These are phyloP conservation scores for Pugionium cornutum DNA, from an alignment of 345 rosid genomes.

Conservation along the genomic window DNA sequence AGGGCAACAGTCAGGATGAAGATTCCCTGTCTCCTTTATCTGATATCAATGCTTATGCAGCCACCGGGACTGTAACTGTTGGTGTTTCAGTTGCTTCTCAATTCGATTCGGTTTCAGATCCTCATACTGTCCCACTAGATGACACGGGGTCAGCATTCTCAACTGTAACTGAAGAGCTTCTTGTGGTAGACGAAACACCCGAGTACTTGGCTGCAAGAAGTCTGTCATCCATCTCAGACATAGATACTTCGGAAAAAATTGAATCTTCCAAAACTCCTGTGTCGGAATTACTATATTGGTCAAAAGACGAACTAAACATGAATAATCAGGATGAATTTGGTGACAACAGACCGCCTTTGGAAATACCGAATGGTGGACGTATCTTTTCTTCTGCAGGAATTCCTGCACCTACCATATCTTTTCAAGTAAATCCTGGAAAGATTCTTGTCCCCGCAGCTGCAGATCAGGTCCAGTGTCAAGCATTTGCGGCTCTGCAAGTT, in stretches of 20 bases:
- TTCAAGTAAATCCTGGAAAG: constrained; percentile 70
- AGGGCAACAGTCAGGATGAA: constrained; percentile 33
- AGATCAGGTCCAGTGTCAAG: constrained; percentile 92
- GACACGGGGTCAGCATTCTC: constrained; percentile 33
- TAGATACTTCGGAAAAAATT: constrained; percentile 40
- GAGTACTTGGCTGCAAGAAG: constrained; percentile 38
- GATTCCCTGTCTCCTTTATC: constrained; percentile 40
- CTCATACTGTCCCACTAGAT: constrained; percentile 39
- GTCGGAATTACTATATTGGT: constrained; percentile 43
- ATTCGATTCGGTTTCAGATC: constrained; percentile 41
- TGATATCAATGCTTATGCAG: constrained; percentile 28
- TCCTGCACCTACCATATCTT: constrained; percentile 84
- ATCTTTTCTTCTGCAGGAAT: constrained; percentile 63
- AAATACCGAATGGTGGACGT: constrained; percentile 41
- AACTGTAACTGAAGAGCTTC: constrained; percentile 42
- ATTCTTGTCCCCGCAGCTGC: constrained; percentile 74
- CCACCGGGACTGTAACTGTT: constrained; percentile 37
- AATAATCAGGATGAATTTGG: constrained; percentile 40
- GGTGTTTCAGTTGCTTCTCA: constrained; percentile 45
- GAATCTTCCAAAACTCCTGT: constrained; percentile 40
- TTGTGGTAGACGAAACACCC: constrained; percentile 38
- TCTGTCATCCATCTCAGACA: constrained; percentile 45
- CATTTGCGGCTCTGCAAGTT: constrained; percentile 80
- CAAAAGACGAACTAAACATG: constrained; percentile 39
- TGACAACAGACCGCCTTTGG: constrained; percentile 39